These are phyloP conservation scores for Halenospora varia DNA, from an alignment of 495 filamentous ascomycete genomes.

Conservation along the genomic window DNA sequence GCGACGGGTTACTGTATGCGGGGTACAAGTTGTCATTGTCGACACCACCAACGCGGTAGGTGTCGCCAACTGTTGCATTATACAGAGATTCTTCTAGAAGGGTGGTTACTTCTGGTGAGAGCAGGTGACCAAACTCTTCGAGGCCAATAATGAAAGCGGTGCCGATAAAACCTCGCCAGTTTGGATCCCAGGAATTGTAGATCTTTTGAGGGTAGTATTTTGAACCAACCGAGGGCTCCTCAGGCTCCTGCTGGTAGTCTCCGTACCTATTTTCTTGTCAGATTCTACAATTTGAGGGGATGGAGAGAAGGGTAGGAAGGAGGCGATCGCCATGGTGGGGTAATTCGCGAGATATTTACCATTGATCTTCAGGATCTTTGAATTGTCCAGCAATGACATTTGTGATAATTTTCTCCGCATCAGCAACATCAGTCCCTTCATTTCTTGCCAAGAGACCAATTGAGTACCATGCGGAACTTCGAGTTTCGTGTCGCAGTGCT, in stretches of 20 bases:
- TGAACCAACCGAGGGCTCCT: slow-evolving; percentile 35
- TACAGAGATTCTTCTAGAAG: slow-evolving; percentile 32
- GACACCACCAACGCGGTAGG: slow-evolving; percentile 39
- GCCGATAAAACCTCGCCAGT: slow-evolving; percentile 40
- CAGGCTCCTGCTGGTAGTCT: slow-evolving; percentile 36
- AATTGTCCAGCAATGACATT: slow-evolving; percentile 37
- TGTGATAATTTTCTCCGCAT: slow-evolving; percentile 34
- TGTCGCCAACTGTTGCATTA: slow-evolving; percentile 35
- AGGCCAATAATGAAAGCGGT: slow-evolving; percentile 35
- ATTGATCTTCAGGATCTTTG: slow-evolving; percentile 32
- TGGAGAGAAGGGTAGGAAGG: no score
- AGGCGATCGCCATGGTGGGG: no score
- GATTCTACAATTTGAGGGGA: not conserved
- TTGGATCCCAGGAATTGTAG: slow-evolving; percentile 39
- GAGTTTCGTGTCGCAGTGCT: slow-evolving; percentile 30
- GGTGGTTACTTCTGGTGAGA: slow-evolving; percentile 25
- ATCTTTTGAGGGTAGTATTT: slow-evolving; percentile 30
- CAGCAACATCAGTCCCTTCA: slow-evolving; percentile 28
- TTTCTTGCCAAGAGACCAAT: slow-evolving; percentile 37
- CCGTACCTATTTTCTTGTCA: slow-evolving; percentile 24
- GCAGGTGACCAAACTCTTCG: slow-evolving; percentile 34
- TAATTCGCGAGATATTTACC: slow-evolving; percentile 1
- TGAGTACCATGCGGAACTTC: slow-evolving; percentile 37
- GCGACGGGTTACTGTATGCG: slow-evolving; percentile 37
- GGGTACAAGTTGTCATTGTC: slow-evolving; percentile 42